Evolutionary conservation across 1,284 basidiomycete genomes (phyloP).

Genomic region (Ustilago hordei): DNA sequence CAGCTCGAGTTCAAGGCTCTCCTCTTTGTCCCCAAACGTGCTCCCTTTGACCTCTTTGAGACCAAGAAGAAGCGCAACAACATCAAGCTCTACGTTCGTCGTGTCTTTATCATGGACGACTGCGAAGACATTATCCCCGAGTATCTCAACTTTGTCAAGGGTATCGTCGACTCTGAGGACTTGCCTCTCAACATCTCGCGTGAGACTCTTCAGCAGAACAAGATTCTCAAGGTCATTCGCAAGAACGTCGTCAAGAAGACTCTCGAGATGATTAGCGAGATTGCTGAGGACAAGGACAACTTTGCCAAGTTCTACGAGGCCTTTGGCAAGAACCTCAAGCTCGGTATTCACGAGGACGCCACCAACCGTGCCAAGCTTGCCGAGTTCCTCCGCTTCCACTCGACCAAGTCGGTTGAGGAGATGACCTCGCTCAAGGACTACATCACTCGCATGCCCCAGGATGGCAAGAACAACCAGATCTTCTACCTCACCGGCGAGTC

Average conservation of each 20-base stretch:
- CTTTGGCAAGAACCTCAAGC: conserved; percentile 76
- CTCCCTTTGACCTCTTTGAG: conserved; percentile 96
- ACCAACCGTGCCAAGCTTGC: conserved; percentile 99
- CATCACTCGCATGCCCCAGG: conserved; percentile 99
- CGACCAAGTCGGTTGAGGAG: conserved; percentile 94
- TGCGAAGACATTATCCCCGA: conserved; percentile 99
- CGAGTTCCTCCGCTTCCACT: conserved; percentile 98
- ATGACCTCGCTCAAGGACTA: conserved; percentile 98
- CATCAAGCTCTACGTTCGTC: conserved; percentile 99
- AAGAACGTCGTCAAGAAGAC: conserved; percentile 92
- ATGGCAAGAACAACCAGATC: conserved; percentile 95
- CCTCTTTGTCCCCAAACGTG: conserved; percentile 86
- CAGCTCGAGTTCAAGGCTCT: conserved; percentile 99
- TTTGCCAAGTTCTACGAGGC: conserved; percentile 93
- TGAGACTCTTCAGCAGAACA: conserved; percentile 99
- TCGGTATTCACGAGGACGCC: conserved; percentile 99
- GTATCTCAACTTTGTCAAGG: conserved; percentile 99
- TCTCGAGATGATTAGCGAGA: conserved; percentile 93
- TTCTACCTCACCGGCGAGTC: conserved; percentile 97
- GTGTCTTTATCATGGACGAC: conserved; percentile 99
- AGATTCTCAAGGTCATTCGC: conserved; percentile 99
- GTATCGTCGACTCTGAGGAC: conserved; percentile 95
- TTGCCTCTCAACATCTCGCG: conserved; percentile 99
- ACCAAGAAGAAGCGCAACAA: conserved; percentile 99
- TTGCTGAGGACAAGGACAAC: conserved; percentile 99